Percentiles rank a stretch among this genome's conserved stretches.
Evolutionary conservation across 208 protist species (phyloP).

Genomic region (Acanthamoeba royreba): DNA sequence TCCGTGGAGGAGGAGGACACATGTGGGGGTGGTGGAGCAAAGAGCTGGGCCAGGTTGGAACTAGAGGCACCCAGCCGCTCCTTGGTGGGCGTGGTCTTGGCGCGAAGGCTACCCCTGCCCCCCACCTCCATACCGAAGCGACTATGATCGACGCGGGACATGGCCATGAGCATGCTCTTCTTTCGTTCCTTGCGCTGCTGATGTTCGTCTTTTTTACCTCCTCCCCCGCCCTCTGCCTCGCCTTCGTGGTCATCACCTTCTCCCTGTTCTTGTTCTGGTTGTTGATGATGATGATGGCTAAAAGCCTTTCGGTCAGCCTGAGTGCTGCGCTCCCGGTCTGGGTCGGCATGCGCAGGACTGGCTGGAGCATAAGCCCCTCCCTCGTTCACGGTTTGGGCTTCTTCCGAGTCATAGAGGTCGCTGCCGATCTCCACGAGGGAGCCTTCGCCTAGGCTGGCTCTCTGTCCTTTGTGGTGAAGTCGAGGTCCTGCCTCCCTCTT

Average conservation of each 20-base stretch:
- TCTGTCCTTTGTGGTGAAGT: background rate
- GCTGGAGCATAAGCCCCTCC: no score
- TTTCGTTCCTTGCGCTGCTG: background rate
- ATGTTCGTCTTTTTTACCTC: background rate
- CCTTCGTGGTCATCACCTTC: no score
- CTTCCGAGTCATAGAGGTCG: background rate
- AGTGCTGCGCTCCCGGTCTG: no score
- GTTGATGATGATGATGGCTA: no score
- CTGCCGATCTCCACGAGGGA: background rate
- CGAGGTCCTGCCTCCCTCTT: no score
- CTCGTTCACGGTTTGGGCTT: background rate
- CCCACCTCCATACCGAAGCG: conserved; percentile 12
- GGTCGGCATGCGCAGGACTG: no score
- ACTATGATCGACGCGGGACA: background rate
- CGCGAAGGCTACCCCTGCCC: background rate
- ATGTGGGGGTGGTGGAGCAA: no score
- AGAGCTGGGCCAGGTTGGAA: no score
- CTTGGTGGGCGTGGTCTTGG: background rate
- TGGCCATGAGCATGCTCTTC: background rate
- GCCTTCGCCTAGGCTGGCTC: background rate
- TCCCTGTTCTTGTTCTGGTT: no score
- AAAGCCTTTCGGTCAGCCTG: no score
- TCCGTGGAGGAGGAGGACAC: no score
- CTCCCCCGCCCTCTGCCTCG: background rate
- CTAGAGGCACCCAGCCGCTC: background rate